A percentile compares a stretch with the other conserved stretches of the same genome.
Evolutionary conservation across 1,284 basidiomycete genomes (phyloP).

Genomic region (Leccinum huronense): DNA sequence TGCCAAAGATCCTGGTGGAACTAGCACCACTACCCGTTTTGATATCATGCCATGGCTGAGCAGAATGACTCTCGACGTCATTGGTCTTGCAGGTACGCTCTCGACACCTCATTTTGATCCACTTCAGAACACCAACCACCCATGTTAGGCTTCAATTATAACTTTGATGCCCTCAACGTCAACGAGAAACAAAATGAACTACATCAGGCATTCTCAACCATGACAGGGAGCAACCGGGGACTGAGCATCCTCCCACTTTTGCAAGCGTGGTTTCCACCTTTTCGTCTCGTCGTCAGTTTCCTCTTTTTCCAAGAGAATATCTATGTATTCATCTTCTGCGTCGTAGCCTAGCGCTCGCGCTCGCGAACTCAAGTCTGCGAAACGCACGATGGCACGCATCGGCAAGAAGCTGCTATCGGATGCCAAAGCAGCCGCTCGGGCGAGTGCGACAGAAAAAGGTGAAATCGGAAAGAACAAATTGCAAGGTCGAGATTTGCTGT

Average conservation of each 20-base stretch:
- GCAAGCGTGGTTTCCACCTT: conserved; percentile 39
- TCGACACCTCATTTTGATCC: not conserved
- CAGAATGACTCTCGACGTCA: conserved; percentile 63
- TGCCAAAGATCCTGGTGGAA: conserved; percentile 24
- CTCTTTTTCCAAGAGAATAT: not conserved
- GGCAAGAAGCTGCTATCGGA: not conserved
- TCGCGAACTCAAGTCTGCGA: not conserved
- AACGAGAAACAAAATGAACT: conserved; percentile 44
- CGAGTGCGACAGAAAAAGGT: not conserved
- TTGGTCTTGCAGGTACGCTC: conserved; percentile 46
- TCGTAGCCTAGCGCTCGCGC: conserved; percentile 1
- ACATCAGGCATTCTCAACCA: conserved; percentile 44
- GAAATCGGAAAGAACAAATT: not conserved
- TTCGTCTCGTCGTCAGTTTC: conserved; percentile 42
- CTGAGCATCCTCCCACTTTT: conserved; percentile 36
- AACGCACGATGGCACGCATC: conserved; percentile 2
- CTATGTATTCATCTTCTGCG: not conserved
- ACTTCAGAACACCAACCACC: not conserved
- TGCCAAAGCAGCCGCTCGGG: conserved; percentile 2
- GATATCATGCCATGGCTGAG: conserved; percentile 58
- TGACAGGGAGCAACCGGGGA: conserved; percentile 37
- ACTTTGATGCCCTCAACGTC: conserved; percentile 52
- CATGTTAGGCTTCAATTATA: conserved; percentile 60
- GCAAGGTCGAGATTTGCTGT: not conserved
- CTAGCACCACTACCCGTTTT: conserved; percentile 24